A percentile compares a stretch with the other conserved stretches of the same genome.
phyloP scores from a whole-genome alignment of 805 yeast genomes.

The Naumovozyma baii region DNA sequence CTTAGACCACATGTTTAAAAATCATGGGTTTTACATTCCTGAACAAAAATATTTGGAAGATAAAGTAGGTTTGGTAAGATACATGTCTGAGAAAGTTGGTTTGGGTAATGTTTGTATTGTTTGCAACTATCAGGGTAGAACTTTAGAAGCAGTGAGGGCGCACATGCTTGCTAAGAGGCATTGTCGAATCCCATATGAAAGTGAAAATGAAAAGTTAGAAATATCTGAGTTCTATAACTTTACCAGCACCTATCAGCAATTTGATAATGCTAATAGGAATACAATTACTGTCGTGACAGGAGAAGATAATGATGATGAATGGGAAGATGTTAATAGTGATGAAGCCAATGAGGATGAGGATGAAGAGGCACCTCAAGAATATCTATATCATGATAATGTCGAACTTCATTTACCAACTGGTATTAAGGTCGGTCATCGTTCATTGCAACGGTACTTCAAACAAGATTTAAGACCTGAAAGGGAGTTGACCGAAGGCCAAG shows the following conservation, averaged over 20 bases:
- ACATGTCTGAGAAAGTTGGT: constrained; percentile 84
- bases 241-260: constrained; percentile 49
- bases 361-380: constrained; percentile 32
- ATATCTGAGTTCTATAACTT: constrained; percentile 89
- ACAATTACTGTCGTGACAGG: constrained; percentile 20
- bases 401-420: constrained; percentile 81
- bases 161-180: constrained; percentile 87
- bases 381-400: constrained; percentile 49
- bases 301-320: constrained; percentile 30
- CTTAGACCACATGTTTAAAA: constrained; percentile 63
- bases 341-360: constrained; percentile 28
- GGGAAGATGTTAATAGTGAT: constrained; percentile 22
- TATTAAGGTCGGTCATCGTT: constrained; percentile 74
- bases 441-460: constrained; percentile 67
- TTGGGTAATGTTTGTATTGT: constrained; percentile 82
- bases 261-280: constrained; percentile 11
- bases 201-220: constrained; percentile 75
- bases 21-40: constrained; percentile 83
- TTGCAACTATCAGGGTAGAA: constrained; percentile 78
- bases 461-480: constrained; percentile 58
- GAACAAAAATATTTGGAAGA: constrained; percentile 66
- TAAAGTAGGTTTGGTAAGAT: constrained; percentile 60
- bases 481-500: constrained; percentile 62
- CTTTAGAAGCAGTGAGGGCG: constrained; percentile 77
- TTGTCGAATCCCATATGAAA: constrained; percentile 81